phyloP scores from a whole-genome alignment of 1,284 basidiomycete genomes.

The Apiotrichum sp. region DNA sequence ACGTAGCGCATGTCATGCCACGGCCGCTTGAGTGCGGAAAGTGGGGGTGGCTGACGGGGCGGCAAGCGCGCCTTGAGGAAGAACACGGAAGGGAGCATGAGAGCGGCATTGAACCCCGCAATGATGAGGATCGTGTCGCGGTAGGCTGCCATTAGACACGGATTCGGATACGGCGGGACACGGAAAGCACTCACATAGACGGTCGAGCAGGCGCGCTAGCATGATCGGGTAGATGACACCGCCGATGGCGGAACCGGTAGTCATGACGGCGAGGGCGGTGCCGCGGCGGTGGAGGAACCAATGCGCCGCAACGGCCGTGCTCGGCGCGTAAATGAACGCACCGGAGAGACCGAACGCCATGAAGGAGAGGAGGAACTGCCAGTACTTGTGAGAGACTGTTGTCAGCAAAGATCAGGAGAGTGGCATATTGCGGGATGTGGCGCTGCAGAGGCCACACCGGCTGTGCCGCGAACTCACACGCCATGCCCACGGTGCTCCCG shows the following conservation, averaged over 20 bases:
- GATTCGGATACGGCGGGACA: no score
- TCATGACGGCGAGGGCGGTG: constrained; percentile 37
- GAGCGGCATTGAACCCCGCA: constrained; percentile 16
- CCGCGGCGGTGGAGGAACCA: constrained; percentile 38
- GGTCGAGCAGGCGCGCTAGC: constrained; percentile 11
- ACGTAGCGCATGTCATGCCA: constrained; percentile 13
- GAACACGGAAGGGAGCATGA: constrained; percentile 24
- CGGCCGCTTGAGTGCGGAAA: constrained; percentile 9
- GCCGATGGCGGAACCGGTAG: constrained; percentile 33
- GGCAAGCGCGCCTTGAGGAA: constrained; percentile 23
- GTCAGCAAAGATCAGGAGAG: neutral
- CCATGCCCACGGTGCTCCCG: constrained; percentile 29
- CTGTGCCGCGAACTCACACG: constrained; percentile 15
- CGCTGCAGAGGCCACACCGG: no score
- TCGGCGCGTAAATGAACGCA: constrained; percentile 32
- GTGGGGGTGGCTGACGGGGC: constrained; percentile 15
- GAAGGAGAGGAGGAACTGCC: constrained; percentile 39
- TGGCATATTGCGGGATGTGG: no score
- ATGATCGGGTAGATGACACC: constrained; percentile 28
- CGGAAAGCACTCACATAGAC: neutral
- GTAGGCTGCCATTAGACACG: constrained; percentile 7
- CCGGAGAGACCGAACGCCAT: constrained; percentile 32
- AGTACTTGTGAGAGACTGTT: constrained; percentile 35
- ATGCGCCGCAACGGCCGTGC: constrained; percentile 37
- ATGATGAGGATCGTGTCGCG: constrained; percentile 26